Percentiles rank a stretch among this genome's conserved stretches.
These are phyloP conservation scores for Aspergillus pseudotamarii DNA, from an alignment of 2,329 filamentous ascomycete genomes.

Conservation along the genomic window DNA sequence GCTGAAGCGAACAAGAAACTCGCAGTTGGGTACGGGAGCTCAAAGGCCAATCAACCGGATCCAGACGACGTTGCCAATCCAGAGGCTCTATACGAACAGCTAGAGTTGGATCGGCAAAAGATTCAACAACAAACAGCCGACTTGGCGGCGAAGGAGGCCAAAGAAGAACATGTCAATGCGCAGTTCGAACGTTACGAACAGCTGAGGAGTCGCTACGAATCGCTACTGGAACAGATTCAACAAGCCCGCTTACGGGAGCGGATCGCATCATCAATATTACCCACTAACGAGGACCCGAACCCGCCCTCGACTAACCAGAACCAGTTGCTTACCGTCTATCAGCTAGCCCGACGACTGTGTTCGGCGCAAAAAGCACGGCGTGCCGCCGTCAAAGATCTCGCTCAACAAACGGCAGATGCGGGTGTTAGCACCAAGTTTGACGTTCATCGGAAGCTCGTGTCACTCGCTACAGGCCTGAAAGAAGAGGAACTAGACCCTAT, in stretches of 20 bases:
- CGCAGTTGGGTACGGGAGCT: slow-evolving; percentile 61
- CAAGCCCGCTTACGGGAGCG: slow-evolving; percentile 38
- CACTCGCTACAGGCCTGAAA: slow-evolving; percentile 50
- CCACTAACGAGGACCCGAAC: slow-evolving; percentile 16
- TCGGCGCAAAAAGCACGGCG: slow-evolving; percentile 38
- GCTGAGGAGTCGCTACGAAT: slow-evolving; percentile 41
- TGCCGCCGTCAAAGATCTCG: slow-evolving; percentile 42
- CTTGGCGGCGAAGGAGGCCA: slow-evolving; percentile 40
- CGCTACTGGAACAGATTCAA: slow-evolving; percentile 49
- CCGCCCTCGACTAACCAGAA: slow-evolving; percentile 28
- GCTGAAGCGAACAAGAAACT: slow-evolving; percentile 73
- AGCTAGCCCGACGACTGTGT: slow-evolving; percentile 35
- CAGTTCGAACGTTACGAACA: slow-evolving; percentile 44
- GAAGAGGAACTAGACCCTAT: slow-evolving; percentile 52
- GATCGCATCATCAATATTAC: slow-evolving; percentile 23
- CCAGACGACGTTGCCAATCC: slow-evolving; percentile 46
- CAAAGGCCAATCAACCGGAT: slow-evolving; percentile 62
- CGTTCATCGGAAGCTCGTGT: slow-evolving; percentile 50
- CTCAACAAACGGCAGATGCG: slow-evolving; percentile 48
- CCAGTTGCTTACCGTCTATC: slow-evolving; percentile 35
- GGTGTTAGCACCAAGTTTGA: slow-evolving; percentile 50
- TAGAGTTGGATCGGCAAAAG: slow-evolving; percentile 48
- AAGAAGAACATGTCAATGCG: slow-evolving; percentile 38
- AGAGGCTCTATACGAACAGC: slow-evolving; percentile 43
- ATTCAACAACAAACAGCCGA: slow-evolving; percentile 44